phyloP scores from a whole-genome alignment of 2,329 filamentous ascomycete species.

The Aspergillus ustus region DNA sequence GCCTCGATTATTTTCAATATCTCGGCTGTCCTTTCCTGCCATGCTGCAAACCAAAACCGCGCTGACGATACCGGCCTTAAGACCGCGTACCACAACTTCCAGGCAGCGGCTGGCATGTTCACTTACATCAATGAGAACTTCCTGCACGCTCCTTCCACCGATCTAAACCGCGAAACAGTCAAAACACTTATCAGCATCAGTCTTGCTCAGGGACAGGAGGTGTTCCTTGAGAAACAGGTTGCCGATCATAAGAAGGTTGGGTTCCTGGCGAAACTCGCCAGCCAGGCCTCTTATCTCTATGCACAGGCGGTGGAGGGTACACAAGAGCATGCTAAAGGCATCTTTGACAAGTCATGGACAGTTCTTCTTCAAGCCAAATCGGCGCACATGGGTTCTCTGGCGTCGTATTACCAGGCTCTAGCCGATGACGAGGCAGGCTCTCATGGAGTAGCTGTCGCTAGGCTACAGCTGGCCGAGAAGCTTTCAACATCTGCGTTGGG shows the following conservation, averaged over 20 bases:
- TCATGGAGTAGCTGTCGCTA: conserved; percentile 81
- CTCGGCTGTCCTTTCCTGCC: conserved; percentile 91
- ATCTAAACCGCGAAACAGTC: conserved; percentile 92
- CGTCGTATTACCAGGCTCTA: conserved; percentile 91
- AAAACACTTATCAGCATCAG: conserved; percentile 92
- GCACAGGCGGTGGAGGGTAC: conserved; percentile 85
- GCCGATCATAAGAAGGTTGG: conserved; percentile 90
- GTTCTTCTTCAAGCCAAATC: conserved; percentile 74
- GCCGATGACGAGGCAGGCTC: conserved; percentile 88
- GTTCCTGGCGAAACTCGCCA: conserved; percentile 87
- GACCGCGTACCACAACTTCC: conserved; percentile 96
- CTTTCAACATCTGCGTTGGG: conserved; percentile 78
- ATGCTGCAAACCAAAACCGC: conserved; percentile 90
- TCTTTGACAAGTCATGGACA: conserved; percentile 95
- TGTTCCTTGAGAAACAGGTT: conserved; percentile 96
- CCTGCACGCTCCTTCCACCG: conserved; percentile 93
- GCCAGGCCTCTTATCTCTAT: conserved; percentile 88
- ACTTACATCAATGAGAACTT: conserved; percentile 99
- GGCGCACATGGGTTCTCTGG: conserved; percentile 79
- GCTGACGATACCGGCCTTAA: conserved; percentile 92
- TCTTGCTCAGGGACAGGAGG: conserved; percentile 94
- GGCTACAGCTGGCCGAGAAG: conserved; percentile 79
- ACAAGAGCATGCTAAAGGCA: conserved; percentile 86
- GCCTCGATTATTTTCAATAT: conserved; percentile 99
- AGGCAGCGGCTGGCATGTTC: conserved; percentile 98